Percentiles rank a stretch among this genome's conserved stretches.
Evolutionary conservation across 208 protist species (phyloP).

Genomic region (Acanthamoeba pearcei): DNA sequence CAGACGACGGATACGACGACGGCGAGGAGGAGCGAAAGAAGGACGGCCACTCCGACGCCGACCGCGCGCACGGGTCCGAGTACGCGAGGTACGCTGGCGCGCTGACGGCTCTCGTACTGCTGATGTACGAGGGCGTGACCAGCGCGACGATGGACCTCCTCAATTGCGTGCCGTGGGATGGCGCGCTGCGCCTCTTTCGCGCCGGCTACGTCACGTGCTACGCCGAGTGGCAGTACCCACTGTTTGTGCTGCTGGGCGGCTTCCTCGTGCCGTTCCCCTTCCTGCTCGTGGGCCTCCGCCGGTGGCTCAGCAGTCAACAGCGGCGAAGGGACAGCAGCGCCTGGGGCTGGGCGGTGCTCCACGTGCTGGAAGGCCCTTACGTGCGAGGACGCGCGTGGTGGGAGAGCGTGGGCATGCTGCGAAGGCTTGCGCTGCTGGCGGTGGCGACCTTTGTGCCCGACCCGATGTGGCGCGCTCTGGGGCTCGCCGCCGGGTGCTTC

Average conservation of each 20-base stretch:
- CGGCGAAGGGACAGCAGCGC: too few species aligned
- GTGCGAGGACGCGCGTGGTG: not conserved
- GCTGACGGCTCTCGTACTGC: too few species aligned
- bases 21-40: not conserved
- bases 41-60: too few species aligned
- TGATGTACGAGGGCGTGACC: not conserved
- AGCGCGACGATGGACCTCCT: not conserved
- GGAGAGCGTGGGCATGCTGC: constrained; percentile 42
- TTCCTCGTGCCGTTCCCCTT: too few species aligned
- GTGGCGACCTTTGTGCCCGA: constrained; percentile 23
- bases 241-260: not conserved
- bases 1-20: not conserved
- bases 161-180: not conserved
- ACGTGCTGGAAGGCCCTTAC: not conserved
- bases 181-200: not conserved
- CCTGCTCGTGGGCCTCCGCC: too few species aligned
- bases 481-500: too few species aligned
- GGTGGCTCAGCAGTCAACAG: too few species aligned
- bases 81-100: not conserved
- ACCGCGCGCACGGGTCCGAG: too few species aligned
- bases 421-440: not conserved
- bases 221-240: not conserved
- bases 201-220: not conserved
- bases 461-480: not conserved
- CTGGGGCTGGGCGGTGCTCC: not conserved